Evolutionary conservation across 257 asterid species (phyloP), one percentile per base, ranked within the genome.

Genomic region (Galeopsis tetrahit): DNA sequence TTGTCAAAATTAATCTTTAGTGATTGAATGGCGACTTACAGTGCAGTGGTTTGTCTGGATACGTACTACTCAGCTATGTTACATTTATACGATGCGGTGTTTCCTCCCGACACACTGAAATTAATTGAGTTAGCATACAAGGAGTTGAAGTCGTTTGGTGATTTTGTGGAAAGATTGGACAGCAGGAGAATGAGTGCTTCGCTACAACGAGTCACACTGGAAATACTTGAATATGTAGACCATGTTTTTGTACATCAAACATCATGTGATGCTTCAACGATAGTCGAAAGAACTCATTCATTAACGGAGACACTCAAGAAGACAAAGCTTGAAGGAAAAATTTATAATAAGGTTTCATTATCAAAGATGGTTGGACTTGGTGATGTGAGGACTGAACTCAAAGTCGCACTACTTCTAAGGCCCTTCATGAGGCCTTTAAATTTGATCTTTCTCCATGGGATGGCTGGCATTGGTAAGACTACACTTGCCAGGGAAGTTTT

Each of bases 401-500:
- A 52, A 52, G 11, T 9, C 2, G 1, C 2, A 4, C 52, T 46
- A 21, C 0, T 10, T 5, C 3, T 2, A 3, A 1, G 8, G 4
- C 2, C 13, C 10, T 4, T 10, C 0, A 2, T 0, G 52, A 10
- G 0, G 9, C 14, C 14, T 9, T 9, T 0, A 0, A 21, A 21
- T 10, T 11, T 8, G 11, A 0, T 57, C 34, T 38, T 35, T 0
- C 13, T 39, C 6, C 4, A 38, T 14, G 68, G 68, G 52, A 39
- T 63, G 52, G 52, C 53, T 7, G 52, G 68, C 34, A 63, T 63
- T 39, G 68, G 53, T n/a, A 38, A 38, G 36, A 38, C 68, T 0
- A 21, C 68, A 6, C 35, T 63, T 9, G 53, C 68, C 5, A 15
- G 7, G 4, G 31, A 38, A 63, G 0, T 63, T 38, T 40, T 14